phyloP scores from a whole-genome alignment of 257 asterid species.

The Solanum tacnaense region DNA sequence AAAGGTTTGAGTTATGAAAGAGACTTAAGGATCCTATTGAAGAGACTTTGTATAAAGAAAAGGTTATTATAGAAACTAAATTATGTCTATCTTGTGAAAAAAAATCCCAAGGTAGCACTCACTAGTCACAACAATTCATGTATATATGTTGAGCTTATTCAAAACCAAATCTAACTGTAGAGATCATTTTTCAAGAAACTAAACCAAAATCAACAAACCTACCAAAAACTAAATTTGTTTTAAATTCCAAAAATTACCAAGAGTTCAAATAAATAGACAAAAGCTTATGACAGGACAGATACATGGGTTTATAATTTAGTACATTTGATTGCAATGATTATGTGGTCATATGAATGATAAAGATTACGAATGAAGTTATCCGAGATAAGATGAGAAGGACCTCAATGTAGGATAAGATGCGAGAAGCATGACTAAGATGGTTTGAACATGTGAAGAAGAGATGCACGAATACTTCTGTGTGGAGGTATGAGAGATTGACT shows the following conservation, averaged over 20 bases:
- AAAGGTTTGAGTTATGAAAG: neutral
- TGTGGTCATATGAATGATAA: neutral
- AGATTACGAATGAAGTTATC: no score
- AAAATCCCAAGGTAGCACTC: neutral
- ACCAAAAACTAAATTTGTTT: no score
- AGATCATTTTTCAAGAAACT: no score
- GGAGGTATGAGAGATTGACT: neutral
- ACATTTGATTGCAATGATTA: neutral
- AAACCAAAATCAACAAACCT: no score
- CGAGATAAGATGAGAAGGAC: neutral
- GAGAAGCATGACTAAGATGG: neutral
- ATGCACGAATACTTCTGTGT: rapidly evolving
- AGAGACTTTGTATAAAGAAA: no score
- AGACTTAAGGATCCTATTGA: no score
- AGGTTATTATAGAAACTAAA: neutral
- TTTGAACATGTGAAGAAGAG: neutral
- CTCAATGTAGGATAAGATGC: neutral
- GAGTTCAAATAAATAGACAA: neutral
- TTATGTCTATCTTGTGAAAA: neutral
- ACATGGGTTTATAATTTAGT: neutral
- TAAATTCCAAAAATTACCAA: neutral
- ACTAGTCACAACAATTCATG: neutral
- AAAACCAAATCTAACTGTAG: neutral
- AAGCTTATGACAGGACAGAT: neutral
- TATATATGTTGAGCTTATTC: neutral